Base-by-base conservation (phyloP, 306 rosid genomes). In the Quercus berberidifolia region DNA sequence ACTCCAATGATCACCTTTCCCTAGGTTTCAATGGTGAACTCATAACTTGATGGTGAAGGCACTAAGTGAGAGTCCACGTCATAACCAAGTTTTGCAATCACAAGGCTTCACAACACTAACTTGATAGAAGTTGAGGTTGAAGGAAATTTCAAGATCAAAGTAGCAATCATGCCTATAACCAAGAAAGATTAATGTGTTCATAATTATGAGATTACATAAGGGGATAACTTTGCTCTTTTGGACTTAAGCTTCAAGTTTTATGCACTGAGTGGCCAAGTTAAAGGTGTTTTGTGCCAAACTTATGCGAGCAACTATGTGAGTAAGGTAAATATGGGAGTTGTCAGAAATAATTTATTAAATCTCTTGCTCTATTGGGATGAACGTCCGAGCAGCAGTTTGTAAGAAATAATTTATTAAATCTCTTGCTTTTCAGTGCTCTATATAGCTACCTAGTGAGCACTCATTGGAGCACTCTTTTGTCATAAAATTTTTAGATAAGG, bases 341-440 rank as follows among this genome's bases (percentile, higher is more conserved):
- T 69, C 18, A 86, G 17, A 79, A 58, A 70, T 78, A 83, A 73
- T 87, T 83, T 38, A 38, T 38, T 38, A 38, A 38, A 35, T 35
- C 51, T 43, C 80, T 35, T 87, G 84, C 62, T 81, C 71, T n/a
- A 78, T 71, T 55, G 85, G 81, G 35, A 56, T 78, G 69, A 81
- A 55, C 25, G 83, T 81, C 3, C 74, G 78, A 33, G 89, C 83
- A 31, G 89, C 81, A 33, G 85, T 86, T 30, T 86, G 87, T 55
- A 83, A 83, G 79, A 65, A 81, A 75, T 83, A 74, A 75, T 52
- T 20, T 31, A 33, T 46, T 63, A 77, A 41, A 67, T 67, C 19
- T 8, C 14, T 31, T 33, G 17, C 70, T 82, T 75, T 64, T 43
- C 35, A 23, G 15, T 49, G 14, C 49, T 31, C 46, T 17, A 30